Conservation (phyloP, 2,329 filamentous ascomycete genomes). For the Trichoderma lentiforme region DNA sequence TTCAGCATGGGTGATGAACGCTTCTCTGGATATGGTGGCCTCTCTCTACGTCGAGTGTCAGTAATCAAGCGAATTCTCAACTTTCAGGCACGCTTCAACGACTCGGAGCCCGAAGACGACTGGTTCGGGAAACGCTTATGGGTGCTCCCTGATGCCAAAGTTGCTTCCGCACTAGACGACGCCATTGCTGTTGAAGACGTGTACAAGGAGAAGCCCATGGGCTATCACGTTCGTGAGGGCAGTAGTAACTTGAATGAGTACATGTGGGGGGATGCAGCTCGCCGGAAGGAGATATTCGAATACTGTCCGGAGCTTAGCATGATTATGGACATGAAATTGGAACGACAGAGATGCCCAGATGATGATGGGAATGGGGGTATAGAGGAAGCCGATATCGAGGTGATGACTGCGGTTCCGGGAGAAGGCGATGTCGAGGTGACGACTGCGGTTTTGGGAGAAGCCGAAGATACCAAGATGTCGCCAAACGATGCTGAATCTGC, state of each 20-base stretch:
- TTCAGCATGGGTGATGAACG: slow-evolving; percentile 36
- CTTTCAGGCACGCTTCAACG: slow-evolving; percentile 49
- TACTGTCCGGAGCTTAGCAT: slow-evolving; percentile 57
- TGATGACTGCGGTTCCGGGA: background rate
- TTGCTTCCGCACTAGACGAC: slow-evolving; percentile 41
- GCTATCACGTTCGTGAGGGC: slow-evolving; percentile 49
- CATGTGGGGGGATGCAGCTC: slow-evolving; percentile 45
- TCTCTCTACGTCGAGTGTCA: slow-evolving; percentile 52
- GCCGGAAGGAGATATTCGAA: slow-evolving; percentile 47
- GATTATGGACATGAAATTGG: slow-evolving; percentile 56
- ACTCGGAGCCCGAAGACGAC: slow-evolving; percentile 51
- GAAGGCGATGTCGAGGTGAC: background rate
- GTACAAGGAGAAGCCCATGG: slow-evolving; percentile 50
- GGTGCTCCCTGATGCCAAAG: slow-evolving; percentile 45
- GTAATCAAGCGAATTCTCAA: slow-evolving; percentile 46
- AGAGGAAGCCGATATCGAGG: background rate
- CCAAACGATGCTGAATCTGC: background rate
- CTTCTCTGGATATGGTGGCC: slow-evolving; percentile 52
- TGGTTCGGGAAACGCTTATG: slow-evolving; percentile 52
- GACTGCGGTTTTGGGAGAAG: background rate
- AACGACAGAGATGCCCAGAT: slow-evolving; percentile 44
- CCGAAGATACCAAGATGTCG: background rate
- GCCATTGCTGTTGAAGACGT: slow-evolving; percentile 49
- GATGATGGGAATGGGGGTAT: slow-evolving; percentile 12
- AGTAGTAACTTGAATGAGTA: slow-evolving; percentile 39